Evolutionary conservation across 345 rosid genomes (phyloP), one percentile per base, ranked within the genome.

Genomic region (Bretschneidera sinensis): DNA sequence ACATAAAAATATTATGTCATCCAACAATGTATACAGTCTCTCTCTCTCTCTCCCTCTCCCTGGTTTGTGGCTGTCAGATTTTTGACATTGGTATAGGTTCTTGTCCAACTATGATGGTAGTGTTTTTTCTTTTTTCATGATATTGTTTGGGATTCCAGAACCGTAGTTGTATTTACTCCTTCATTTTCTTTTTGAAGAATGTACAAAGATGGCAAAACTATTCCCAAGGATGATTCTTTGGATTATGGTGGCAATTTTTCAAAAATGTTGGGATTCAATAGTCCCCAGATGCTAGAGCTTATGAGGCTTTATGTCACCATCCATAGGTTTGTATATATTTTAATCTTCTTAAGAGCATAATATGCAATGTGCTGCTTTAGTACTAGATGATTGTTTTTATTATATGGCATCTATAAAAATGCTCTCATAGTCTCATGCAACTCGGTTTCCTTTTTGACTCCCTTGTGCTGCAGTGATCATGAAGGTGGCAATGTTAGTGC

Each of bases 401-500:
- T 35, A 0, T 28, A 19, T 61, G 39, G 15, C 43, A 60, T 22
- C 33, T 55, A 0, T 17, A 45, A 51, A 1, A 31, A 52, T 48
- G 0, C 71, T 21, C 51, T 64, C 21, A 35, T 56, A 0, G 67
- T 21, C 51, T 64, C 21, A 35, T 56, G 43, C 53, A 43, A 59
- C 34, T 25, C 33, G 58, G 22, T 61, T 19, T 62, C 0, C 22
- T 19, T 33, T 50, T 55, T 25, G 60, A 48, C 25, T 59, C 14
- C 51, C 69, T 51, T 60, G 2, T 63, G 54, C 55, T 79, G 63
- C 83, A 94, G 99, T 82, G 99, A 94, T 67, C 99, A 90, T 54
- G 99, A 94, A 82, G 99, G 99, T 59, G 97, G 99, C 54, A 94
- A 90, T 75, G 97, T 90, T 69, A 94, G 99, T 62, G 99, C 99